These are phyloP conservation scores for Sonneratia alba DNA, from an alignment of 345 rosid species.

Conservation along the genomic window DNA sequence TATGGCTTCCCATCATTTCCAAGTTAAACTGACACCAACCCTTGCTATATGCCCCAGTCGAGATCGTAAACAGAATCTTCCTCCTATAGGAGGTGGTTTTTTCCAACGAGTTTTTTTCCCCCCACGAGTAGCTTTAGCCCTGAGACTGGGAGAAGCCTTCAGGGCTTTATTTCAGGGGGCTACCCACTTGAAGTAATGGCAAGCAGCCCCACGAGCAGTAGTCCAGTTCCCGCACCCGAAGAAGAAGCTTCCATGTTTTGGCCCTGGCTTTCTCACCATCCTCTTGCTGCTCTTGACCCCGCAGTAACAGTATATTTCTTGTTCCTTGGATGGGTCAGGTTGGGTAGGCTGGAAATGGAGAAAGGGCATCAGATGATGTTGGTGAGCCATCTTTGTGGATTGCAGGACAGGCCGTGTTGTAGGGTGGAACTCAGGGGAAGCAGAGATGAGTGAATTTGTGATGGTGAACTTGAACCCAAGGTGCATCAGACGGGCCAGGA, in stretches of 20 bases:
- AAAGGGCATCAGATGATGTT: constrained; percentile 13
- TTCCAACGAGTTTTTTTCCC: background rate
- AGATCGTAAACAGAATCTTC: background rate
- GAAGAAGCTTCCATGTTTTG: constrained; percentile 38
- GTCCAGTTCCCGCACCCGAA: constrained; percentile 53
- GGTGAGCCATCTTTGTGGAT: constrained; percentile 14
- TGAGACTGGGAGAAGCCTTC: background rate
- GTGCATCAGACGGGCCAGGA: constrained; percentile 35
- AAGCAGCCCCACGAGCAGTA: constrained; percentile 28
- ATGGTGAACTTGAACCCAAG: constrained; percentile 36
- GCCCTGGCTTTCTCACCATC: constrained; percentile 42
- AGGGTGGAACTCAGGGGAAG: constrained; percentile 16
- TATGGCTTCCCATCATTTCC: constrained; percentile 1
- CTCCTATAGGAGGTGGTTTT: constrained; percentile 2
- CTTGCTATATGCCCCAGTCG: background rate
- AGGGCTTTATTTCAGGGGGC: constrained; percentile 14
- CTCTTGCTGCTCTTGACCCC: constrained; percentile 41
- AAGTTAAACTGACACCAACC: background rate
- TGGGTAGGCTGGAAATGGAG: constrained; percentile 22
- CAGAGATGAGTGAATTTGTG: constrained; percentile 39
- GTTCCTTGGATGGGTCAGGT: constrained; percentile 11
- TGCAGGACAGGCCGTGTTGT: constrained; percentile 18
- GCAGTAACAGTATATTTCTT: constrained; percentile 25
- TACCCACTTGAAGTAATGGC: constrained; percentile 43
- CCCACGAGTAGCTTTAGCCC: background rate